Base-by-base conservation (phyloP, 768 basidiomycete genomes). In the Calocybe cyanea region DNA sequence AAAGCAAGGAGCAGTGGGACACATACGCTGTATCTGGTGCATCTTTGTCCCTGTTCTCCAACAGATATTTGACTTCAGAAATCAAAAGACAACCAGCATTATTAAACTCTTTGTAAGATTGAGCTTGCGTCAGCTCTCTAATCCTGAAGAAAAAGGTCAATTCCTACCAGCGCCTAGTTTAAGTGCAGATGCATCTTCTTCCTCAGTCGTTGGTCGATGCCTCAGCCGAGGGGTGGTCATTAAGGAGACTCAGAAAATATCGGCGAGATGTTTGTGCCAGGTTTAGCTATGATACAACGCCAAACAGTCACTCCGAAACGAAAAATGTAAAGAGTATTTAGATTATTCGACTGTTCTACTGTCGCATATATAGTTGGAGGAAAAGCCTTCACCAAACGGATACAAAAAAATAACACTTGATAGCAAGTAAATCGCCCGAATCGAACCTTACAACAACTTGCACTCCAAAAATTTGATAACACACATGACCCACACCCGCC, bases 41-140 rank as follows among this genome's bases (percentile, higher is more conserved):
- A 57, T 88, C 86, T 64, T 91, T 87, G 66, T 90, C 84, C 54
- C 88, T 72, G 70, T 88, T 87, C 65, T 92, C 89, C 21, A 95
- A 71, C 38, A 95, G 69, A 61, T 92, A 88, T 60, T 91, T 91
- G 62, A 94, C 92, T 60, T 95, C 92, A 1, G 90, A 92, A 49
- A 94, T 92, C 56, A 92, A 76, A 59, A 95, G 64, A 64, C 88
- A 92, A 73, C 88, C 91, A 4, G 87, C 87, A 52, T 92, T 90
- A 69, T 90, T 90, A 69, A 94, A 94, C 61, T 91, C 92, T 91
- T 51, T 42, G 11, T 25, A 18, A 28, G 9, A 11, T 25, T 37
- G 15, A 31, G 18, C 19, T 5, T 32, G 18, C 30, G 45, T 37
- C 15, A 28, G 18, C 23, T 38, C 13, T 20, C 31, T 28, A n/a